These are phyloP conservation scores for Beauveria varroae DNA, from an alignment of 2,329 filamentous ascomycete genomes.

Conservation along the genomic window DNA sequence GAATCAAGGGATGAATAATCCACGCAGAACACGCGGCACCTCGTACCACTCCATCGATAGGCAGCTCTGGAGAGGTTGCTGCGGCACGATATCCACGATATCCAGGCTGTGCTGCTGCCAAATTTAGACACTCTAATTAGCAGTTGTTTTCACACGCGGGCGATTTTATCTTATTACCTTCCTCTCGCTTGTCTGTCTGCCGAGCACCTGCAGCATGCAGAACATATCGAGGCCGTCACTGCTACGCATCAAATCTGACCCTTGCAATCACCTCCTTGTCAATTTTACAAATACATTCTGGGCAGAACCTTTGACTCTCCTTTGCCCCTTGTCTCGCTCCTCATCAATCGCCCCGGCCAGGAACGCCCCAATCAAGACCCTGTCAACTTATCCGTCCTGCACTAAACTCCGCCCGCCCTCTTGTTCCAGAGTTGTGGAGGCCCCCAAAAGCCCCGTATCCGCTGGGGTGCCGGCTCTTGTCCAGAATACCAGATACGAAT, in stretches of 20 bases:
- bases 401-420: slow-evolving; percentile 5
- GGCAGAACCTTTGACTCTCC: background rate
- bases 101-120: slow-evolving; percentile 2
- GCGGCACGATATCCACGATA: background rate
- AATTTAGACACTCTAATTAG: background rate
- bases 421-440: slow-evolving; percentile 10
- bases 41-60: background rate
- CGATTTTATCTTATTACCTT: too few species aligned
- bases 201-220: background rate
- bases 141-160: background rate
- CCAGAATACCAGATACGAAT: slow-evolving; percentile 3
- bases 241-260: background rate
- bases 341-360: background rate
- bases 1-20: background rate
- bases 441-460: background rate
- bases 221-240: background rate
- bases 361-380: background rate
- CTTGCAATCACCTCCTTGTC: background rate
- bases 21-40: slow-evolving; percentile 5
- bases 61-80: background rate
- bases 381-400: background rate
- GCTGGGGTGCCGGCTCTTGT: background rate
- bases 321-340: slow-evolving; percentile 5
- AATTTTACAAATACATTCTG: background rate
- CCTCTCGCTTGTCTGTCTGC: background rate